Evolutionary conservation across 1,284 basidiomycete genomes (phyloP), one percentile per base, ranked within the genome.

Genomic region (Mycena citricolor): DNA sequence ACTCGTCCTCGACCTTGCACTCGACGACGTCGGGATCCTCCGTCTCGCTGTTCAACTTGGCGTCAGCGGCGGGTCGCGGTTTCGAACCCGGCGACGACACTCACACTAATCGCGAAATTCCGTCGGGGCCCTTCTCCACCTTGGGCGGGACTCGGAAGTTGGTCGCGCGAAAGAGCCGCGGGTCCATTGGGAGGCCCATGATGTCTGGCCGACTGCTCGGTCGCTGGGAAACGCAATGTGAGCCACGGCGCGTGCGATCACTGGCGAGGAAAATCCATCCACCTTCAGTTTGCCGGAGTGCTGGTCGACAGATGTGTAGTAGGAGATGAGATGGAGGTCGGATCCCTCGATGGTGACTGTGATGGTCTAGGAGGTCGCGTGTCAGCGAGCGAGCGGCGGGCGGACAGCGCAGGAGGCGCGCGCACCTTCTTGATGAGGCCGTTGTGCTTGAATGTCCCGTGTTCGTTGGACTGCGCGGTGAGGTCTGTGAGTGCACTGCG

Each of bases 251-350:
- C n/a, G n/a, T n/a, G n/a, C n/a, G n/a, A n/a, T n/a, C n/a, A n/a
- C n/a, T n/a, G n/a, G n/a, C n/a, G n/a, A n/a, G n/a, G n/a, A n/a
- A n/a, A 30, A 20, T n/a, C 30, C 6, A 41, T 62, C 45, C 42
- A 73, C 73, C 61, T 71, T 76, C 30, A 90, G 69, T 35, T 75
- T 73, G 31, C 81, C 81, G 23, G 74, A 73, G 16, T 77, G 74
- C 24, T 88, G 77, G 58, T 90, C 87, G 42, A 87, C 85, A 24
- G 82, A 78, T 11, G 78, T 84, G 63, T 87, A 90, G 66, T 90
- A 90, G 8, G 84, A 86, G 50, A 90, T 81, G 49, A 90, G 74
- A 59, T 90, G 87, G 38, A 87, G 77, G 61, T 87, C 85, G 14
- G 82, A 82, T 14, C 79, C 81, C 44, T 86, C 81, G 32, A 86